Percentiles rank a stretch among this genome's conserved stretches.
These are phyloP conservation scores for Citrus inodora DNA, from an alignment of 345 rosid species.

Conservation along the genomic window DNA sequence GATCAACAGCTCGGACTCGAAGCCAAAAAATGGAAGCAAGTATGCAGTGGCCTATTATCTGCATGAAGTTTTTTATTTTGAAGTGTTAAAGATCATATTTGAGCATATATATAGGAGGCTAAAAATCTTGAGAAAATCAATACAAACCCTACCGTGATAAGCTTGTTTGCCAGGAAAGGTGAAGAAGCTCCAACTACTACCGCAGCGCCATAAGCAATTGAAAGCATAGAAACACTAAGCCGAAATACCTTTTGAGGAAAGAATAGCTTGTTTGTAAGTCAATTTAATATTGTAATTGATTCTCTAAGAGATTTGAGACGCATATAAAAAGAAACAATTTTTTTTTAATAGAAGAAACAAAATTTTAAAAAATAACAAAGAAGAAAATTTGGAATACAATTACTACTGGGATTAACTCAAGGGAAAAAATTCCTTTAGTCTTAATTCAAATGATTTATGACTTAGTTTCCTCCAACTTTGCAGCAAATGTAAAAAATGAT, in stretches of 20 bases:
- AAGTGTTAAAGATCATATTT: neutral
- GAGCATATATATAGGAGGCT: neutral
- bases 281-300: neutral
- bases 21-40: constrained; percentile 24
- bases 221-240: constrained; percentile 28
- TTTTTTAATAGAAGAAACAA: too few relatives aligned
- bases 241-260: constrained; percentile 24
- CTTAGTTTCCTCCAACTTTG: neutral
- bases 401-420: too few relatives aligned
- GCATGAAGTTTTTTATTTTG: neutral
- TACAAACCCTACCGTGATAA: constrained; percentile 19
- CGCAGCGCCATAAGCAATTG: constrained; percentile 28
- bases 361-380: too few relatives aligned
- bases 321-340: too few relatives aligned
- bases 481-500: neutral
- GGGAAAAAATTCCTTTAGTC: too few relatives aligned
- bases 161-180: constrained; percentile 15
- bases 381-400: neutral
- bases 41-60: constrained; percentile 26
- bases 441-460: neutral
- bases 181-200: constrained; percentile 25
- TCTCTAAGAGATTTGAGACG: neutral
- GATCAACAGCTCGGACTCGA: constrained; percentile 24
- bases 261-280: neutral
- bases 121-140: too few relatives aligned